A percentile compares a stretch with the other conserved stretches of the same genome.
phyloP scores from a whole-genome alignment of 2,329 filamentous ascomycete genomes.

The Zymoseptoria brevis region DNA sequence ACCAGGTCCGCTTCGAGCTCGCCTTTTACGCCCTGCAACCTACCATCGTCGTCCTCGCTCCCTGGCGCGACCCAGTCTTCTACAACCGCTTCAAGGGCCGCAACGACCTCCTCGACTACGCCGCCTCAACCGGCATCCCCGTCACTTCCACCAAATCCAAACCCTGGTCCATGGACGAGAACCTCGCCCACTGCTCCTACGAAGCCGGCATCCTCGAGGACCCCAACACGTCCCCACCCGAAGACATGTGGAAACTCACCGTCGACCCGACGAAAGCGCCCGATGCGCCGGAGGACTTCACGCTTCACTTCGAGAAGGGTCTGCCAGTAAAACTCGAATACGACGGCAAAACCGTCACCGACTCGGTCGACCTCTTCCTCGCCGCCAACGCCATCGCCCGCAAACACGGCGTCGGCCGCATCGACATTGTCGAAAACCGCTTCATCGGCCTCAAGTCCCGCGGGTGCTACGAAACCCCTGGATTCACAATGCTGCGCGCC shows the following conservation, averaged over 20 bases:
- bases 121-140: conserved; percentile 57
- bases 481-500: conserved; percentile 47
- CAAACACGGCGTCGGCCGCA: conserved; percentile 66
- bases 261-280: conserved; percentile 60
- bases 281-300: conserved; percentile 63
- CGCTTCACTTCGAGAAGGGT: conserved; percentile 64
- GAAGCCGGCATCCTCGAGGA: conserved; percentile 71
- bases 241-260: conserved; percentile 74
- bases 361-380: conserved; percentile 64
- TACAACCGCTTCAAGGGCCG: conserved; percentile 64
- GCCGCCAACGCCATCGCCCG: conserved; percentile 63
- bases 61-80: conserved; percentile 64
- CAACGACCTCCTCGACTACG: conserved; percentile 65
- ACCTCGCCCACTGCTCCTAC: conserved; percentile 69
- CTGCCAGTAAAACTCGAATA: conserved; percentile 61
- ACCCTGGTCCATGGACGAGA: conserved; percentile 62
- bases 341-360: conserved; percentile 55
- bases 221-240: conserved; percentile 56
- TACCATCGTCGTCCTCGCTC: conserved; percentile 63
- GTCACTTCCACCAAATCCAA: conserved; percentile 66
- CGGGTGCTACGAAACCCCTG: conserved; percentile 69
- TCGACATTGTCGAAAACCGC: conserved; percentile 77
- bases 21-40: conserved; percentile 56
- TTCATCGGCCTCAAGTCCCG: conserved; percentile 74
- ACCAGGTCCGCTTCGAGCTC: conserved; percentile 59